Evolutionary conservation across 208 protist genomes (phyloP).

Genomic region (Porcisia deanei): DNA sequence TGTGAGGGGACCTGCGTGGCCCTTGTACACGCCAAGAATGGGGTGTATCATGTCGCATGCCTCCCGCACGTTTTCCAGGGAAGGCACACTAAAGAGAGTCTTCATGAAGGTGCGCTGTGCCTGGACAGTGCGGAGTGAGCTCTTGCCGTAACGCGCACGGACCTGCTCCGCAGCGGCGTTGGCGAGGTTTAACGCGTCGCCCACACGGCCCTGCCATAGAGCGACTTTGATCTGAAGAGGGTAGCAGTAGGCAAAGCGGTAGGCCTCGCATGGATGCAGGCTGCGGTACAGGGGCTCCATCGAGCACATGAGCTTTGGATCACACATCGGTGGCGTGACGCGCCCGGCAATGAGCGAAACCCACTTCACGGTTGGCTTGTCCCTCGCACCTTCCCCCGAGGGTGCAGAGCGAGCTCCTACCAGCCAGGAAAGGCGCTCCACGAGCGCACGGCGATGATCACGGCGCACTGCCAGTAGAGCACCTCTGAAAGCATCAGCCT

Average conservation of each 20-base stretch:
- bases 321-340: slow-evolving; percentile 55
- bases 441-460: slow-evolving; percentile 38
- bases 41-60: slow-evolving; percentile 36
- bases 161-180: slow-evolving; percentile 34
- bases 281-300: slow-evolving; percentile 55
- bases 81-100: slow-evolving; percentile 39
- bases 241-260: slow-evolving; percentile 66
- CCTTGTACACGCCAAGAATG: slow-evolving; percentile 48
- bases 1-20: slow-evolving; percentile 52
- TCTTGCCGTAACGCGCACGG: slow-evolving; percentile 26
- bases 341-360: slow-evolving; percentile 38
- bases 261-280: slow-evolving; percentile 42
- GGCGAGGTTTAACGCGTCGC: slow-evolving; percentile 51
- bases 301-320: slow-evolving; percentile 38
- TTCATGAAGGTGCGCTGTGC: slow-evolving; percentile 32
- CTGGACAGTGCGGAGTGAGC: slow-evolving; percentile 48
- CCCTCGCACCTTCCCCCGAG: neutral
- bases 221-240: slow-evolving; percentile 64
- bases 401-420: slow-evolving; percentile 39
- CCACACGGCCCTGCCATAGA: slow-evolving; percentile 55
- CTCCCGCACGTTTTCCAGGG: slow-evolving; percentile 41
- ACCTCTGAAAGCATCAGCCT: slow-evolving; percentile 38
- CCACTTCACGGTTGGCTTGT: slow-evolving; percentile 39
- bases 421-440: slow-evolving; percentile 59
- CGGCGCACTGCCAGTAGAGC: slow-evolving; percentile 43